These are phyloP conservation scores for Noccaea caerulescens DNA, from an alignment of 345 rosid species.

Conservation along the genomic window DNA sequence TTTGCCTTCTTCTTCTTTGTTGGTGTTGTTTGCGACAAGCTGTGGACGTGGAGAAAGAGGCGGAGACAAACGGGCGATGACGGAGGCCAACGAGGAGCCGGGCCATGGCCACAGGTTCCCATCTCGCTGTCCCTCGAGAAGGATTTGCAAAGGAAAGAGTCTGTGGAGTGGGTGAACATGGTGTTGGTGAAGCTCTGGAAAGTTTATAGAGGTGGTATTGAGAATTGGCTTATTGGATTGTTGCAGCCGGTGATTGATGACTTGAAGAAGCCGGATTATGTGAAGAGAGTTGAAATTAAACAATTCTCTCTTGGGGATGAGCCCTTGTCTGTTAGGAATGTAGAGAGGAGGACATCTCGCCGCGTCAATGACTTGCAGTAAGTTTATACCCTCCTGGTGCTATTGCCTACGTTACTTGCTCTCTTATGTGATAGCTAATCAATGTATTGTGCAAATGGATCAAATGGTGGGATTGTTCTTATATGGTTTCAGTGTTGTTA, in stretches of 20 bases:
- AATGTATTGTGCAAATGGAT: neutral
- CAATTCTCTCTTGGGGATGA: constrained; percentile 96
- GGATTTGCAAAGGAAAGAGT: constrained; percentile 96
- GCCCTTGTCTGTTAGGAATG: constrained; percentile 93
- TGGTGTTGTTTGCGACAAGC: constrained; percentile 85
- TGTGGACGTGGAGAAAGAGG: constrained; percentile 78
- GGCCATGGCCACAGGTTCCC: constrained; percentile 84
- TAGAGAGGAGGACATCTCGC: constrained; percentile 93
- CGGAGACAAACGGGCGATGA: constrained; percentile 38
- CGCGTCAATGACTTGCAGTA: constrained; percentile 93
- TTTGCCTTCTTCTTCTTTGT: constrained; percentile 90
- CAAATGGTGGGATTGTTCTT: neutral
- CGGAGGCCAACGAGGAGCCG: constrained; percentile 48
- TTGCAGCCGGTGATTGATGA: constrained; percentile 98
- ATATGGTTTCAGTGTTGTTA: neutral
- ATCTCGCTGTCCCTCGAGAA: constrained; percentile 82
- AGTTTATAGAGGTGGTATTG: constrained; percentile 88
- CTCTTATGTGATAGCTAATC: neutral
- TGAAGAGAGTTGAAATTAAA: constrained; percentile 85
- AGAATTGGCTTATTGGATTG: constrained; percentile 88
- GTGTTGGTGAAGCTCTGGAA: constrained; percentile 96
- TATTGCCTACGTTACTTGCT: neutral
- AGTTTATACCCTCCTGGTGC: constrained; percentile 44
- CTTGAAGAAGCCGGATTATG: constrained; percentile 92
- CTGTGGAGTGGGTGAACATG: constrained; percentile 99